Evolutionary conservation across 1,284 basidiomycete genomes (phyloP), one percentile per base, ranked within the genome.

Genomic region (Fomitiporia mediterranea): DNA sequence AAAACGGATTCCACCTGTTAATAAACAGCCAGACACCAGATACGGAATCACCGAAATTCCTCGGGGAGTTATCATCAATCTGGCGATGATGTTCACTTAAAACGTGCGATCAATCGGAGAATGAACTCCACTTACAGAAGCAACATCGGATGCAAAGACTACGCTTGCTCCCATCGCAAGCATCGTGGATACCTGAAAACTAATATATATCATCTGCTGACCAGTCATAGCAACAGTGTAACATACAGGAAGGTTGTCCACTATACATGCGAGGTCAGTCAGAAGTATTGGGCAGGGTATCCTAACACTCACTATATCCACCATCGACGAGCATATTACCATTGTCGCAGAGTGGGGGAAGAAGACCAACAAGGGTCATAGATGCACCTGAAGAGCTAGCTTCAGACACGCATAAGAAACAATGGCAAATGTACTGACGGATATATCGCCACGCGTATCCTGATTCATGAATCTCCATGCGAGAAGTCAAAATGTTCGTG

Each of bases 21-120:
- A 99, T 69, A 56, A 98, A 76, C 15, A 99, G 81, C 92, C 94
- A 98, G 87, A 94, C 98, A 21, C 97, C 97, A 2, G 95, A 98
- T 0, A 99, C 80, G 0, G 91, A 89, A 66, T 99, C 97, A 4
- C 96, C 95, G 69, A 96, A 98, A 64, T 90, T 87, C 39, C 96
- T 81, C 0, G 95, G 93, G 0, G 91, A 93, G 59, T 96, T 98
- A 68, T 99, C 97, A 67, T 98, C 95, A 56, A 94, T 74, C 89
- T 86, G 59, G 30, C 37, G 53, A 13, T 25, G 17, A n/a, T 2
- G n/a, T n/a, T n/a, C n/a, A 25, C 23, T 38, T 57, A 30, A 4
- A 35, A 32, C 23, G 58, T 23, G 28, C 15, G 17, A 27, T 44
- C 51, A 34, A 35, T 23, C 19, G 6, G 9, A 34, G 11, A 8